Evolutionary conservation across 306 rosid species (phyloP).

Genomic region (Mucuna pruriens): DNA sequence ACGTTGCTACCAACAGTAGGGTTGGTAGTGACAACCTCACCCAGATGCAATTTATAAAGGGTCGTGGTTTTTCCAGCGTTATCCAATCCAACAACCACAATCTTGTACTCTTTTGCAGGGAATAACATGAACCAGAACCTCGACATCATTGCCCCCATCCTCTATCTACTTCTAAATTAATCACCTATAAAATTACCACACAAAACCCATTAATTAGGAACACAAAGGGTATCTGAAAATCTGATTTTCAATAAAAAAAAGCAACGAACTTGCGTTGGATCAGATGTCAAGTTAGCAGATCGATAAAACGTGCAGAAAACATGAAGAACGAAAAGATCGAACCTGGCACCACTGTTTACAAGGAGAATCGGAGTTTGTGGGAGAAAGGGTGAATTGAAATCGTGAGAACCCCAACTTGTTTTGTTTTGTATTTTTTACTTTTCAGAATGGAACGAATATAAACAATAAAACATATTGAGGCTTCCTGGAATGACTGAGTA

Average conservation of each 20-base stretch:
- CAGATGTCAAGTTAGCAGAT: conserved; percentile 37
- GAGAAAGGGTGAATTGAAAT: conserved; percentile 12
- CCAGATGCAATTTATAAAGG: conserved; percentile 93
- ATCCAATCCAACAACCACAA: conserved; percentile 94
- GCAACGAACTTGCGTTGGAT: conserved; percentile 17
- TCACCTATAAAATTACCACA: conserved; percentile 37
- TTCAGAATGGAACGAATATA: background rate
- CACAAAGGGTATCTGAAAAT: conserved; percentile 22
- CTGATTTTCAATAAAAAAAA: conserved; percentile 13
- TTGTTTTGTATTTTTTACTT: background rate
- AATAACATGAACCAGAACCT: conserved; percentile 92
- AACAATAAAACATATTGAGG: background rate
- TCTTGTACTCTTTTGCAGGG: conserved; percentile 90
- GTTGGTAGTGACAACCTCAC: conserved; percentile 97
- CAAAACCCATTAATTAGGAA: conserved; percentile 4
- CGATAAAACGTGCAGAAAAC: conserved; percentile 19
- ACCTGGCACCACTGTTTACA: conserved; percentile 41
- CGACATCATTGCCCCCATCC: conserved; percentile 84
- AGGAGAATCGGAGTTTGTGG: conserved; percentile 27
- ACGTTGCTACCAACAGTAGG: conserved; percentile 99
- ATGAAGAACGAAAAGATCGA: conserved; percentile 32
- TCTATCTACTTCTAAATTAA: conserved; percentile 6
- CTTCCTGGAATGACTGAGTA: background rate
- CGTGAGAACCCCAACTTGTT: background rate
- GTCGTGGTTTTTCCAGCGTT: conserved; percentile 98